Evolutionary conservation across 148 eudicot genomes (phyloP).

Genomic region (Agrostemma githago): DNA sequence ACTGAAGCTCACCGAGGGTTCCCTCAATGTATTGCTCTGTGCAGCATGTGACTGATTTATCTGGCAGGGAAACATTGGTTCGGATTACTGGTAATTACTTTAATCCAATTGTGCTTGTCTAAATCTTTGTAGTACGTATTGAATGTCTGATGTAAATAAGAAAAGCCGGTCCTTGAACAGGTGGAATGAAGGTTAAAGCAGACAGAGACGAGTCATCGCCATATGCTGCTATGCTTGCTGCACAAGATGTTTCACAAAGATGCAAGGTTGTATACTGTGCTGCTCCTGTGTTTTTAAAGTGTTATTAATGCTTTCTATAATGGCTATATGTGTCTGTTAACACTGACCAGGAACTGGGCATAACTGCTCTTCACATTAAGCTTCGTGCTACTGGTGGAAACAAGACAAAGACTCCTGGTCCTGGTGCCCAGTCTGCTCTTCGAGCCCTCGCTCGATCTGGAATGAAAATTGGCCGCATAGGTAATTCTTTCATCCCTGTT

Average conservation of each 20-base stretch:
- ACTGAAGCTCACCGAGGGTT: neutral
- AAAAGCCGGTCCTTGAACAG: neutral
- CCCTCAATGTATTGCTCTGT: conserved; percentile 15
- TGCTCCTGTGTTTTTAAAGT: neutral
- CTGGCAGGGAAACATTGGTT: conserved; percentile 82
- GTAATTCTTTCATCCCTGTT: conserved; percentile 25
- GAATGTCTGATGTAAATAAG: neutral
- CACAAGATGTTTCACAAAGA: conserved; percentile 62
- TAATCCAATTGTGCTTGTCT: neutral
- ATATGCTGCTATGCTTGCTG: conserved; percentile 89
- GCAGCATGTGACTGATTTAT: conserved; percentile 84
- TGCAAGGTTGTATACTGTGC: conserved; percentile 36
- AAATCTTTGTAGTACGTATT: neutral
- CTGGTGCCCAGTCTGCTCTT: conserved; percentile 83
- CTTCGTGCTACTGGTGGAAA: conserved; percentile 86
- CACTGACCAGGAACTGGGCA: conserved; percentile 55
- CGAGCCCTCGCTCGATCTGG: conserved; percentile 83
- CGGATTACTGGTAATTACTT: conserved; percentile 60
- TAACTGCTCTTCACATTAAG: conserved; percentile 74
- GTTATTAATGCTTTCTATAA: neutral
- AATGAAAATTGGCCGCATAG: conserved; percentile 81
- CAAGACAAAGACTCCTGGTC: conserved; percentile 86
- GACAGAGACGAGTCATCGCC: conserved; percentile 85
- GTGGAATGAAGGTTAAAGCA: conserved; percentile 69
- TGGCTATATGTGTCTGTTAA: conserved; percentile 20